A percentile compares a stretch with the other conserved stretches of the same genome.
These are phyloP conservation scores for Cryphonectria radicalis DNA, from an alignment of 2,329 filamentous ascomycete genomes.

Conservation along the genomic window DNA sequence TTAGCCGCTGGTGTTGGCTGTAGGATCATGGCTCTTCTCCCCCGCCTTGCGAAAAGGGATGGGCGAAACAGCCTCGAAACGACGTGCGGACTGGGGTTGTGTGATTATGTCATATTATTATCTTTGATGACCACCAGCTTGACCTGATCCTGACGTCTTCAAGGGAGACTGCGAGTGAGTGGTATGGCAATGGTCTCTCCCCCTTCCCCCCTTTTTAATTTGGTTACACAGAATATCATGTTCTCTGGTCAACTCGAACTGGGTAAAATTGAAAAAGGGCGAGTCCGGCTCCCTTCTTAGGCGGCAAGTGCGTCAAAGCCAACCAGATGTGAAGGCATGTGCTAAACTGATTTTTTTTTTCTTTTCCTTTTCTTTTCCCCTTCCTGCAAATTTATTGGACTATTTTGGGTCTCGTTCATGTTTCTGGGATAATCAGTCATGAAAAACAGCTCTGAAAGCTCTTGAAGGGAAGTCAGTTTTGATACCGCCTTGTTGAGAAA, in stretches of 20 bases:
- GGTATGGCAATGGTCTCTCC: too few species aligned
- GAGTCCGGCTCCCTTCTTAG: not conserved
- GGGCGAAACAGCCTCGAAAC: not conserved
- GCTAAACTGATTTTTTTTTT: not conserved
- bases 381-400: too few species aligned
- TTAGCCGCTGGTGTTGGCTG: not conserved
- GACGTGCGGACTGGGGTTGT: not conserved
- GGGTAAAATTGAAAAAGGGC: not conserved
- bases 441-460: not conserved
- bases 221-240: not conserved
- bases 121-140: not conserved
- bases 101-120: not conserved
- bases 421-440: not conserved
- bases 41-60: not conserved
- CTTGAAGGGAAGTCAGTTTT: not conserved
- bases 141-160: not conserved
- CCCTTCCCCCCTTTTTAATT: too few species aligned
- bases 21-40: not conserved
- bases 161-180: not conserved
- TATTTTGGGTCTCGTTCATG: not conserved
- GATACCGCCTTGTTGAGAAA: not conserved
- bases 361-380: too few species aligned
- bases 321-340: not conserved
- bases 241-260: not conserved
- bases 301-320: not conserved